Evolutionary conservation across 202 grass and related monocot genomes (phyloP).

Genomic region (Hordeum pubiflorum): DNA sequence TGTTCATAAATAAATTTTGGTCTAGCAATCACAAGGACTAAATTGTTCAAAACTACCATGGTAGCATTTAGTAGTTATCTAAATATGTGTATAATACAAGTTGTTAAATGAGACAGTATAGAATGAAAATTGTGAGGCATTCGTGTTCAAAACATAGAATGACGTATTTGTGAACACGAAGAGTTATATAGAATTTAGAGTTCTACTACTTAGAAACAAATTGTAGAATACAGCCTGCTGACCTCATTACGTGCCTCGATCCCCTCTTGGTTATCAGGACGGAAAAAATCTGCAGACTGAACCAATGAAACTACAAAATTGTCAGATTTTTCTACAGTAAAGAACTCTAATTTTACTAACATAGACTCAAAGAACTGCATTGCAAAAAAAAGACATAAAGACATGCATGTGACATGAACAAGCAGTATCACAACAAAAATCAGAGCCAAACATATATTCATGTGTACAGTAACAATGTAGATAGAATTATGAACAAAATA

Average conservation of each 20-base stretch:
- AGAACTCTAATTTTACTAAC: not conserved
- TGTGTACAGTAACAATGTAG: constrained; percentile 10
- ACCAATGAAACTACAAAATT: constrained; percentile 27
- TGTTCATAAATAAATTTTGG: not conserved
- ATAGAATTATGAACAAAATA: constrained; percentile 21
- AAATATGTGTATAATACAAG: not conserved
- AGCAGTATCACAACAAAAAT: constrained; percentile 11
- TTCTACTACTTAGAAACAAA: not conserved
- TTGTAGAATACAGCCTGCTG: constrained; percentile 19
- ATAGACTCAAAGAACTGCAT: constrained; percentile 15
- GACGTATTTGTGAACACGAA: constrained; percentile 13
- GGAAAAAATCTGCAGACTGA: constrained; percentile 93
- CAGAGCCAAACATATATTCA: not conserved
- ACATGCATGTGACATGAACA: not conserved
- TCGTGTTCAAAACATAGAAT: constrained; percentile 3
- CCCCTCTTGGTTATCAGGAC: constrained; percentile 87
- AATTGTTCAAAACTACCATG: constrained; percentile 14
- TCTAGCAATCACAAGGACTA: not conserved
- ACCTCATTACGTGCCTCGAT: constrained; percentile 97
- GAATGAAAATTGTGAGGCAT: not conserved
- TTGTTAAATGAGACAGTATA: not conserved
- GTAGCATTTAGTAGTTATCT: constrained; percentile 7
- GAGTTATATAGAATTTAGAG: constrained; percentile 1
- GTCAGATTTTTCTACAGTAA: constrained; percentile 10
- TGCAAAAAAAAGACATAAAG: constrained; percentile 8